Percentiles rank a stretch among this genome's conserved stretches.
These are phyloP conservation scores for Daedalea quercina DNA, from an alignment of 768 basidiomycete genomes.

Conservation along the genomic window DNA sequence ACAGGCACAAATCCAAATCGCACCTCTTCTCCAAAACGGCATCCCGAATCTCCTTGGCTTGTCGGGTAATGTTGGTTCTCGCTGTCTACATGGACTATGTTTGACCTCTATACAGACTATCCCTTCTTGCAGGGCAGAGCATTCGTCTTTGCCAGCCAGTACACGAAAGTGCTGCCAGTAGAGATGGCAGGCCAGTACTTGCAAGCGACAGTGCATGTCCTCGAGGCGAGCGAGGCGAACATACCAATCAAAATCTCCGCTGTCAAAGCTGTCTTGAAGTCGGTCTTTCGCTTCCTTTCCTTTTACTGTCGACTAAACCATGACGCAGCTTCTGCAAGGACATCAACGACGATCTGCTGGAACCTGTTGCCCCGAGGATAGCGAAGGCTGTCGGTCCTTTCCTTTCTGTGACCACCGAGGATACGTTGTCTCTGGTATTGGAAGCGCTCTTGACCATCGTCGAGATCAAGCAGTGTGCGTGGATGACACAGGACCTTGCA, in stretches of 20 bases:
- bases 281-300: conserved; percentile 16
- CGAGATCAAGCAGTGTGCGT: conserved; percentile 63
- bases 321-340: conserved; percentile 58
- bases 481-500: conserved; percentile 66
- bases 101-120: conserved; percentile 41
- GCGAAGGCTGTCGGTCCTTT: conserved; percentile 81
- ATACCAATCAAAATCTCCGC: conserved; percentile 94
- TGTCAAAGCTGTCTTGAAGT: conserved; percentile 93
- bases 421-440: conserved; percentile 82
- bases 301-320: neutral
- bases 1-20: conserved; percentile 68
- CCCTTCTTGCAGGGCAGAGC: conserved; percentile 94
- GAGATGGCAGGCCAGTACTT: conserved; percentile 81
- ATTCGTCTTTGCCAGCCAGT: conserved; percentile 93
- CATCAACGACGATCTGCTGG: conserved; percentile 51
- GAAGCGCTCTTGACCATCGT: conserved; percentile 81
- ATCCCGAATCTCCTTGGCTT: conserved; percentile 71
- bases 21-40: conserved; percentile 65
- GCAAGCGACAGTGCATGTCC: conserved; percentile 77
- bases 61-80: conserved; percentile 42
- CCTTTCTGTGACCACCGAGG: conserved; percentile 72
- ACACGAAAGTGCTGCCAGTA: conserved; percentile 62
- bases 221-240: conserved; percentile 64
- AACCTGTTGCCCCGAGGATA: conserved; percentile 65
- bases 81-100: neutral